These are phyloP conservation scores for Ustilago shanxiensis DNA, from an alignment of 1,284 basidiomycete genomes.

Conservation along the genomic window DNA sequence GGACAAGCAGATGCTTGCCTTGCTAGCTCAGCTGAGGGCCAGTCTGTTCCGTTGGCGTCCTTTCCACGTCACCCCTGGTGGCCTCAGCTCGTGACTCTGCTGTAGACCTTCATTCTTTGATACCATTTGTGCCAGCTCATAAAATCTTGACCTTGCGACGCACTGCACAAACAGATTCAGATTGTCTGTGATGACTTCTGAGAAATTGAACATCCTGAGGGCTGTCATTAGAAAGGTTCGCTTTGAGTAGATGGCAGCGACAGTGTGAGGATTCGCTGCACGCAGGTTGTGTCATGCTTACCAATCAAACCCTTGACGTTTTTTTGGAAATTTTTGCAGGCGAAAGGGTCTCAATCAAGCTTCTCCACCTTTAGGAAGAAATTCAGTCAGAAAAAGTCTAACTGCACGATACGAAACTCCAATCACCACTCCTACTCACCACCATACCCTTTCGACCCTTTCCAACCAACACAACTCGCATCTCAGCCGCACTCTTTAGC, in stretches of 20 bases:
- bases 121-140: not conserved
- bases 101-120: not conserved
- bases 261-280: too few species aligned
- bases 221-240: too few species aligned
- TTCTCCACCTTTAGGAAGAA: constrained; percentile 15
- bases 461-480: not conserved
- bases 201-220: too few species aligned
- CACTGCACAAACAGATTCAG: not conserved
- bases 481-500: not conserved
- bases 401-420: constrained; percentile 3
- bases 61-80: constrained; percentile 22
- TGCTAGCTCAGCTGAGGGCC: constrained; percentile 29
- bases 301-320: constrained; percentile 3
- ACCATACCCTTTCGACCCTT: not conserved
- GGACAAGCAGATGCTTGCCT: constrained; percentile 27
- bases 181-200: not conserved
- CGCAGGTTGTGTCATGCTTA: constrained; percentile 27
- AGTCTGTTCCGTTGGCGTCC: constrained; percentile 47
- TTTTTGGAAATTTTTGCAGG: constrained; percentile 23
- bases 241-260: too few species aligned
- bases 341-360: not conserved
- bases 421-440: not conserved
- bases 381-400: not conserved
- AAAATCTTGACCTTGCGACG: not conserved
- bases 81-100: constrained; percentile 22